These are phyloP conservation scores for Cladosporium sphaerospermum DNA, from an alignment of 2,329 filamentous ascomycete genomes.

Conservation along the genomic window DNA sequence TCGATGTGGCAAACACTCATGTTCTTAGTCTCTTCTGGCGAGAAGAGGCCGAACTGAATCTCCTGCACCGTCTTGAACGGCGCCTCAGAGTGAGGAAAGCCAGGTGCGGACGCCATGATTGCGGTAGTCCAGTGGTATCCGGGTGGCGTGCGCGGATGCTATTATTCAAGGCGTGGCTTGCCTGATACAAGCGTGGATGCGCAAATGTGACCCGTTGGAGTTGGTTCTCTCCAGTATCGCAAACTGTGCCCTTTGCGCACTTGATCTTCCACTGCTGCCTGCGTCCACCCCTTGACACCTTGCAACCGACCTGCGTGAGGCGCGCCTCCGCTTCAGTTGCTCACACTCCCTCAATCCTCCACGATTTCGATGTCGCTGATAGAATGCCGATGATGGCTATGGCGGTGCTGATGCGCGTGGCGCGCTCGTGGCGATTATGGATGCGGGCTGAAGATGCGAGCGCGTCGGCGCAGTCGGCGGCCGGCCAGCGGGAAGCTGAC, in stretches of 20 bases:
- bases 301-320: constrained; percentile 25
- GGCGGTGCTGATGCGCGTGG: constrained; percentile 22
- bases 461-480: constrained; percentile 22
- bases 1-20: constrained; percentile 96
- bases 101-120: constrained; percentile 85
- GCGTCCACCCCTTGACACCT: constrained; percentile 25
- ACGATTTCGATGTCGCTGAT: constrained; percentile 12
- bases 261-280: constrained; percentile 14
- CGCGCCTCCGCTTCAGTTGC: constrained; percentile 21
- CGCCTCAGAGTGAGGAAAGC: constrained; percentile 83
- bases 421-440: constrained; percentile 17
- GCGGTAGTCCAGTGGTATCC: constrained; percentile 26
- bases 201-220: neutral
- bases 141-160: constrained; percentile 5
- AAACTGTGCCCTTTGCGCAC: neutral
- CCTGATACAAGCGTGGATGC: neutral
- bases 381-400: constrained; percentile 15
- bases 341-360: constrained; percentile 14
- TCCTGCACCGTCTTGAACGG: constrained; percentile 96
- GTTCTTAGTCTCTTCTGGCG: constrained; percentile 97
- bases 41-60: constrained; percentile 97
- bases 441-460: constrained; percentile 9
- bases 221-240: neutral
- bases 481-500: constrained; percentile 25
- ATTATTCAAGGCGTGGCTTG: constrained; percentile 5